phyloP scores from a whole-genome alignment of 345 rosid species.

The Clausena lansium region DNA sequence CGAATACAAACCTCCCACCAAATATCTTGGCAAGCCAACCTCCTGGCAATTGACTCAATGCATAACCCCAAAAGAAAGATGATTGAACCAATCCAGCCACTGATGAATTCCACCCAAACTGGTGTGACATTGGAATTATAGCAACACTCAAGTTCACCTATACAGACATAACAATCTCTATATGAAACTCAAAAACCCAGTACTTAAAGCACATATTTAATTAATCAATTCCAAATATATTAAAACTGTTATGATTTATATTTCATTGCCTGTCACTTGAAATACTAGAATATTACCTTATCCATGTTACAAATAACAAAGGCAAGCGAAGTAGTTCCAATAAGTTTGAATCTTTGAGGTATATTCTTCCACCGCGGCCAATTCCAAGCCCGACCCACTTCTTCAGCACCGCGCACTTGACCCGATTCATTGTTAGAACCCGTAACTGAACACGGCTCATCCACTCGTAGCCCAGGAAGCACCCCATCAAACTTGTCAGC shows the following conservation, averaged over 20 bases:
- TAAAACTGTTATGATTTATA: not conserved
- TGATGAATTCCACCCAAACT: slow-evolving; percentile 87
- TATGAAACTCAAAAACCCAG: not conserved
- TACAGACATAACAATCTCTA: slow-evolving; percentile 7
- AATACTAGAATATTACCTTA: slow-evolving; percentile 43
- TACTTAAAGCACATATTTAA: not conserved
- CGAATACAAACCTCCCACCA: slow-evolving; percentile 80
- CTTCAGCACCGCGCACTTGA: slow-evolving; percentile 15
- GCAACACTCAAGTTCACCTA: slow-evolving; percentile 96
- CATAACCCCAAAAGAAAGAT: slow-evolving; percentile 96
- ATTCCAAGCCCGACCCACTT: slow-evolving; percentile 49
- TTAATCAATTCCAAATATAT: not conserved
- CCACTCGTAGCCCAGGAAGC: slow-evolving; percentile 32
- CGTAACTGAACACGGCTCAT: slow-evolving; percentile 24
- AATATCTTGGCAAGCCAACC: slow-evolving; percentile 92
- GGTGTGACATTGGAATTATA: slow-evolving; percentile 95
- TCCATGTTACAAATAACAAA: slow-evolving; percentile 96
- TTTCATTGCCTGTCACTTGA: not conserved
- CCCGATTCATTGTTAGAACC: slow-evolving; percentile 21
- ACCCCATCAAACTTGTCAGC: slow-evolving; percentile 25
- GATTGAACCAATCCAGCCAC: slow-evolving; percentile 90
- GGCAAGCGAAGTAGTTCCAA: slow-evolving; percentile 85
- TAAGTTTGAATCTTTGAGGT: slow-evolving; percentile 76
- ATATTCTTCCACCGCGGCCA: slow-evolving; percentile 85
- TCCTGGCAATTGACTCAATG: slow-evolving; percentile 91